Conservation (phyloP, 2,329 filamentous ascomycete genomes). For the Microcera coccophila region DNA sequence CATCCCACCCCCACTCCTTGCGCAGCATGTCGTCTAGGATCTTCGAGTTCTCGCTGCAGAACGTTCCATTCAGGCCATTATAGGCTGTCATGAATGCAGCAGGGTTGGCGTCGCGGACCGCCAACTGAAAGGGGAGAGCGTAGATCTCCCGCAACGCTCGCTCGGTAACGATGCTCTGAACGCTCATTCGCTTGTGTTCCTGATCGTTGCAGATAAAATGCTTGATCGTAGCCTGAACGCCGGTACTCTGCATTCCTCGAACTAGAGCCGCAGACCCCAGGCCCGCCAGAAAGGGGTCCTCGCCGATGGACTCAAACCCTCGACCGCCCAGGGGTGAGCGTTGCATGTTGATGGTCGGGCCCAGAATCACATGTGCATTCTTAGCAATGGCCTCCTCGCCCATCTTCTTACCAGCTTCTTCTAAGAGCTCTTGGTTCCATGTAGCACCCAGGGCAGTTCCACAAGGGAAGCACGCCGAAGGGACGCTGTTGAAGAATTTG, state of each 20-base stretch:
- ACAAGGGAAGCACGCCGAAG: slow-evolving; percentile 59
- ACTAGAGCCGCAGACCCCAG: slow-evolving; percentile 51
- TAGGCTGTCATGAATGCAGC: slow-evolving; percentile 58
- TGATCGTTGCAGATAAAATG: slow-evolving; percentile 62
- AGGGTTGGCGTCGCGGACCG: slow-evolving; percentile 48
- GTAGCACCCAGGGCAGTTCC: slow-evolving; percentile 56
- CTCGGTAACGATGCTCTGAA: slow-evolving; percentile 52
- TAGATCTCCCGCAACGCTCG: slow-evolving; percentile 58
- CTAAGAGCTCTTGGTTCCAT: slow-evolving; percentile 52
- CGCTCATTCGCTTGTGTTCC: slow-evolving; percentile 54
- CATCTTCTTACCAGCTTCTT: slow-evolving; percentile 49
- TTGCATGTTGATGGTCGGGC: slow-evolving; percentile 62
- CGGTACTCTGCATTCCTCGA: slow-evolving; percentile 53
- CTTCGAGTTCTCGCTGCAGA: slow-evolving; percentile 51
- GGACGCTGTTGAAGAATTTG: slow-evolving; percentile 62
- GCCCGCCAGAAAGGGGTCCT: slow-evolving; percentile 56
- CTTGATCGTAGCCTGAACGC: slow-evolving; percentile 55
- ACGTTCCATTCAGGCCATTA: slow-evolving; percentile 55
- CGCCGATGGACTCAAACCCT: slow-evolving; percentile 56
- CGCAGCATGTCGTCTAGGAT: slow-evolving; percentile 50
- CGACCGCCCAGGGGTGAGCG: slow-evolving; percentile 57
- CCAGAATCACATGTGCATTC: slow-evolving; percentile 55
- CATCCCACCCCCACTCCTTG: slow-evolving; percentile 55
- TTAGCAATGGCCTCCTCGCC: slow-evolving; percentile 53
- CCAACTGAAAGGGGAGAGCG: slow-evolving; percentile 54